Conservation (phyloP, 805 yeast genomes). For the Lachancea fermentati region DNA sequence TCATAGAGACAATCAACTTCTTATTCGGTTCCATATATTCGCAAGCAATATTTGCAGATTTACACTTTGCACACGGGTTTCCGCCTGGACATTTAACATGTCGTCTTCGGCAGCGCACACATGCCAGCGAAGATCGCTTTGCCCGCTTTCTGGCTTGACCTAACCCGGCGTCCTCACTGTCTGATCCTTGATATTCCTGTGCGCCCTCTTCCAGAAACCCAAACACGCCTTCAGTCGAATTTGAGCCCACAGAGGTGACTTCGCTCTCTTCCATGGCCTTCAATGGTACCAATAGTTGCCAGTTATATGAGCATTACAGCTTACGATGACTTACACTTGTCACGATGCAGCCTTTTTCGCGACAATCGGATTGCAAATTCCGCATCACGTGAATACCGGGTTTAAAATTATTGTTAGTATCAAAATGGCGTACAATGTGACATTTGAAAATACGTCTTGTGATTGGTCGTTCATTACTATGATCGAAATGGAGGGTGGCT, state of each 20-base stretch:
- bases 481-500: not conserved
- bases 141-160: conserved; percentile 12
- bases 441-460: not conserved
- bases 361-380: not conserved
- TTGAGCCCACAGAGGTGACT: not conserved
- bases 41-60: conserved; percentile 49
- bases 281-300: not conserved
- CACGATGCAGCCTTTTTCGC: not conserved
- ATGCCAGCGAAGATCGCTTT: conserved; percentile 33
- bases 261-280: not conserved
- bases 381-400: not conserved
- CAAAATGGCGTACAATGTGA: not conserved
- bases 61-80: conserved; percentile 63
- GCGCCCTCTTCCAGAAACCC: not conserved
- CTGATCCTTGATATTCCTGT: not conserved
- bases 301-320: not conserved
- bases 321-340: conserved; percentile 33
- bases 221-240: not conserved
- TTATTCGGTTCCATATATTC: conserved; percentile 69
- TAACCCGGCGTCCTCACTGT: not conserved
- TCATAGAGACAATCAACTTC: conserved; percentile 68
- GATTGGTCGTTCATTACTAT: not conserved
- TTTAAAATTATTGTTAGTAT: no score
- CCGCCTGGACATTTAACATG: conserved; percentile 79
- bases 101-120: conserved; percentile 63